Evolutionary conservation across 2,329 filamentous ascomycete genomes (phyloP).

Genomic region (Colletotrichum plurivorum): DNA sequence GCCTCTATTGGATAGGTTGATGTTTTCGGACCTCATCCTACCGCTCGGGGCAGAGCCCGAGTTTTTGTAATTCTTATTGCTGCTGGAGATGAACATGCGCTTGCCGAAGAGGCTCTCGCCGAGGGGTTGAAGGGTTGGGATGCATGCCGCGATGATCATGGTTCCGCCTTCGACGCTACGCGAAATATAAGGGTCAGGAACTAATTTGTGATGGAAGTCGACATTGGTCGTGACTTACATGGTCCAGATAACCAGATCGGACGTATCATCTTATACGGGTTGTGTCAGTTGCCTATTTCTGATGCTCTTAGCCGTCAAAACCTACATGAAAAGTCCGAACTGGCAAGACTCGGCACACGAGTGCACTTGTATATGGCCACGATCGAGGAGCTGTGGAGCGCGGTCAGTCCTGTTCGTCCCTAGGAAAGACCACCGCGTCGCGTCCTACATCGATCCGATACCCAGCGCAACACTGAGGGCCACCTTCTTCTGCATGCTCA

Average conservation of each 20-base stretch:
- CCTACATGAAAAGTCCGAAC: constrained; percentile 45
- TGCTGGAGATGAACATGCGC: constrained; percentile 37
- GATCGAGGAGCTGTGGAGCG: constrained; percentile 40
- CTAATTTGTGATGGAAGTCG: neutral
- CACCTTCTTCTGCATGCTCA: constrained; percentile 57
- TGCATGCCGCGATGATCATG: constrained; percentile 54
- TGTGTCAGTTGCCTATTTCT: neutral
- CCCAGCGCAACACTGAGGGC: constrained; percentile 54
- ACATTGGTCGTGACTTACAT: constrained; percentile 47
- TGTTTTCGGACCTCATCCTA: neutral
- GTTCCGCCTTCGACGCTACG: constrained; percentile 50
- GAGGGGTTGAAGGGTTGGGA: constrained; percentile 52
- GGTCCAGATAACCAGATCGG: constrained; percentile 62
- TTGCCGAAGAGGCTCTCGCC: constrained; percentile 28
- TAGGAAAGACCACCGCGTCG: neutral
- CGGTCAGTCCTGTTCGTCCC: neutral
- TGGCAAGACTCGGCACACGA: constrained; percentile 48
- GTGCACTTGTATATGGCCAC: constrained; percentile 53
- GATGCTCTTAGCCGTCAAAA: neutral
- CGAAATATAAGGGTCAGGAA: neutral
- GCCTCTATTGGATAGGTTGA: neutral
- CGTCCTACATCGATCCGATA: constrained; percentile 54
- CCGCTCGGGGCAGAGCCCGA: constrained; percentile 7
- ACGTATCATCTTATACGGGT: constrained; percentile 48
- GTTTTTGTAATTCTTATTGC: constrained; percentile 14